Conservation (phyloP, 768 basidiomycete species). For the Guyanaporus albipodus region DNA sequence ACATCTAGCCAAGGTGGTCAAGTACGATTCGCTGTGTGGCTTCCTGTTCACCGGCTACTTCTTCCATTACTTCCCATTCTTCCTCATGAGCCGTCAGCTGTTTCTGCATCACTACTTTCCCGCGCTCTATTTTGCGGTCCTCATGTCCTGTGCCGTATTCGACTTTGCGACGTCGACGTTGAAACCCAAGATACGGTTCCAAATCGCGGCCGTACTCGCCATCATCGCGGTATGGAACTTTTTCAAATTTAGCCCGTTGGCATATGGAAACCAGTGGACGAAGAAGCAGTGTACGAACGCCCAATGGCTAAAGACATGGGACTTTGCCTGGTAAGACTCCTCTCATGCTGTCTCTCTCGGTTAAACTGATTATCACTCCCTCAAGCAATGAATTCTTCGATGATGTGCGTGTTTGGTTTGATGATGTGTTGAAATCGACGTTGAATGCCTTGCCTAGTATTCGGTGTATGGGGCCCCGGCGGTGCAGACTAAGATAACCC, state of each 20-base stretch:
- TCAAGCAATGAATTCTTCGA: constrained; percentile 64
- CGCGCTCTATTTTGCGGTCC: constrained; percentile 88
- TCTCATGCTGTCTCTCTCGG: neutral
- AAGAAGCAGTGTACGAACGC: constrained; percentile 68
- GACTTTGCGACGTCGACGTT: constrained; percentile 81
- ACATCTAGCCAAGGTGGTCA: constrained; percentile 72
- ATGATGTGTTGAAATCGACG: neutral
- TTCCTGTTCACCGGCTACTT: constrained; percentile 93
- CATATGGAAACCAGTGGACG: constrained; percentile 88
- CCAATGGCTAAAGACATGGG: constrained; percentile 92
- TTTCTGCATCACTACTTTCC: constrained; percentile 99
- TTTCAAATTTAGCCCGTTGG: constrained; percentile 71
- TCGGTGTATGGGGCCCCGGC: too few relatives aligned
- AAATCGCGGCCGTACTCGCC: constrained; percentile 72
- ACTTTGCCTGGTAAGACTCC: constrained; percentile 80
- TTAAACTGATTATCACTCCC: neutral
- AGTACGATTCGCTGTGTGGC: constrained; percentile 86
- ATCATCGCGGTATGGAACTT: constrained; percentile 78
- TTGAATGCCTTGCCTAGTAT: neutral
- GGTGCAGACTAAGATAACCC: constrained; percentile 31
- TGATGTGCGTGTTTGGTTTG: constrained; percentile 42
- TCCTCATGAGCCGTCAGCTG: constrained; percentile 93
- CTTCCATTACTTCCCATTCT: constrained; percentile 96
- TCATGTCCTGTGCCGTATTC: constrained; percentile 72
- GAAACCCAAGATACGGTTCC: constrained; percentile 70